phyloP scores from a whole-genome alignment of 495 filamentous ascomycete species.

The Aspergillus nanangensis region DNA sequence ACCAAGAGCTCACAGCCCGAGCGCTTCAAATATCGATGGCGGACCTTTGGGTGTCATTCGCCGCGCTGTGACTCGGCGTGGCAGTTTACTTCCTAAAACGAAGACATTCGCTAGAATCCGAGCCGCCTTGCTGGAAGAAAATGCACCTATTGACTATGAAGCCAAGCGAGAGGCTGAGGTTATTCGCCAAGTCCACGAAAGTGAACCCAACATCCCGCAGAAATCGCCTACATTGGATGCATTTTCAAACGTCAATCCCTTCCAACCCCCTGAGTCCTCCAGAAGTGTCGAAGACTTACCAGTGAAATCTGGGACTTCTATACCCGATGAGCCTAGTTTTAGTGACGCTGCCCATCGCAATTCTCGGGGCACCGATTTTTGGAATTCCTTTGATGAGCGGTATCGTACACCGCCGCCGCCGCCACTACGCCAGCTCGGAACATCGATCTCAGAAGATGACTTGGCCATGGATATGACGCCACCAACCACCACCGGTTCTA shows the following conservation, averaged over 20 bases:
- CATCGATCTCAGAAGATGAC: slow-evolving; percentile 68
- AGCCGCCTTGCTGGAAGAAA: slow-evolving; percentile 84
- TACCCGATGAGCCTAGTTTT: slow-evolving; percentile 60
- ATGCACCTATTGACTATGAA: slow-evolving; percentile 80
- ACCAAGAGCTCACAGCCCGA: slow-evolving; percentile 40
- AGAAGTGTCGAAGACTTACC: slow-evolving; percentile 58
- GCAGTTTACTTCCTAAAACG: slow-evolving; percentile 90
- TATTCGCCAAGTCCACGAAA: slow-evolving; percentile 86
- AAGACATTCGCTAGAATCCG: slow-evolving; percentile 91
- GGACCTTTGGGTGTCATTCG: slow-evolving; percentile 50
- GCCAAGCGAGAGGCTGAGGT: slow-evolving; percentile 90
- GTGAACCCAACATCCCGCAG: slow-evolving; percentile 43
- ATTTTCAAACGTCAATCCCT: slow-evolving; percentile 40
- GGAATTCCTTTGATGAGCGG: slow-evolving; percentile 68
- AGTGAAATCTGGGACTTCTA: slow-evolving; percentile 45
- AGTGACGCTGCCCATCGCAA: slow-evolving; percentile 67
- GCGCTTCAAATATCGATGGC: slow-evolving; percentile 32
- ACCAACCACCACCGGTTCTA: slow-evolving; percentile 39
- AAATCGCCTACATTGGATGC: slow-evolving; percentile 32
- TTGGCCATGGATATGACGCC: slow-evolving; percentile 71
- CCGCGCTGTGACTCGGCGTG: slow-evolving; percentile 74
- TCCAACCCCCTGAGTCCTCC: slow-evolving; percentile 37
- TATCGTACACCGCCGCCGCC: slow-evolving; percentile 61
- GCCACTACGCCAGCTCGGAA: slow-evolving; percentile 46
- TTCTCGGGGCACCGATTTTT: slow-evolving; percentile 69